Conservation (phyloP, 305 asterid species). For the Ajuga reptans region DNA sequence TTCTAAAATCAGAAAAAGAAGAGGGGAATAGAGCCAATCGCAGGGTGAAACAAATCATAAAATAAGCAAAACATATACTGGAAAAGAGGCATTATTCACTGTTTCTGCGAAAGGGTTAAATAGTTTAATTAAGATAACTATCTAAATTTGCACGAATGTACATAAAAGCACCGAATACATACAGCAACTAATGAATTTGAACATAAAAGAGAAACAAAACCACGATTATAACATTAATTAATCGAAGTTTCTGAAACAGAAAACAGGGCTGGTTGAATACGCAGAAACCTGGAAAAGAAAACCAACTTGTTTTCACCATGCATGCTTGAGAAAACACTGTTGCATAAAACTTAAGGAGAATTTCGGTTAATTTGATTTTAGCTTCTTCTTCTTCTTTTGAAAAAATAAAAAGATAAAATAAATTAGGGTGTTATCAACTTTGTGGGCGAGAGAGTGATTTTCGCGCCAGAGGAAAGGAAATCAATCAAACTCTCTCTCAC, state of each 20-base stretch:
- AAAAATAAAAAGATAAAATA: no score
- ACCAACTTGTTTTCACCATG: slow-evolving; percentile 6
- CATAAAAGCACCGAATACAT: slow-evolving; percentile 2
- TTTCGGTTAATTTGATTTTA: background rate
- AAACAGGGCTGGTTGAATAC: background rate
- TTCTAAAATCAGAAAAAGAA: no score
- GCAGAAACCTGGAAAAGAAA: slow-evolving; percentile 4
- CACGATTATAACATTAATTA: background rate
- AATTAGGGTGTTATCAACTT: background rate
- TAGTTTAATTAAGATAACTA: background rate
- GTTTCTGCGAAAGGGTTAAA: background rate
- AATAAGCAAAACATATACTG: no score
- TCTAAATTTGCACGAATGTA: slow-evolving; percentile 2
- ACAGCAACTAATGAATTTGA: slow-evolving; percentile 2
- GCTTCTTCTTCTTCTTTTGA: background rate
- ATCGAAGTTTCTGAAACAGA: background rate
- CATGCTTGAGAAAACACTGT: slow-evolving; percentile 8
- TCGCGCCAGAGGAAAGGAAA: slow-evolving; percentile 27
- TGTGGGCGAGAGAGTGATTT: slow-evolving; percentile 28
- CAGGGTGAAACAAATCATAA: no score
- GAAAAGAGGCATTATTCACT: background rate
- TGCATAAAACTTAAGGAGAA: background rate
- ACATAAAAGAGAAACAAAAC: background rate
- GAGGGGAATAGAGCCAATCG: background rate
- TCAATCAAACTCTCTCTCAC: background rate